phyloP scores from a whole-genome alignment of 257 asterid genomes.

The Marsdenia floribunda region DNA sequence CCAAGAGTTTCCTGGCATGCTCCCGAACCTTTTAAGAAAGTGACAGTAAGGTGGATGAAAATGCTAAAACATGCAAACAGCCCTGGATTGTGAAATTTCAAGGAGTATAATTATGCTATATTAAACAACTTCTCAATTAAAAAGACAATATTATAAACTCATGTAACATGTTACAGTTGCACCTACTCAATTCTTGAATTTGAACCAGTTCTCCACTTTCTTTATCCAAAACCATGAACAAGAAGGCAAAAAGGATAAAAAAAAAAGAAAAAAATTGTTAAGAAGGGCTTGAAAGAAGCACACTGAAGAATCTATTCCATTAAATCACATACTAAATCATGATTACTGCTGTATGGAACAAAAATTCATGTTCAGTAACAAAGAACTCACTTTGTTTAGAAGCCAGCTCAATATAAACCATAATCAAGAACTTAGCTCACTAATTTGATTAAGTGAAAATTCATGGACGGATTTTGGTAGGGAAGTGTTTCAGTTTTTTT shows the following conservation, averaged over 20 bases:
- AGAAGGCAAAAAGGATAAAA: background rate
- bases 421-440: background rate
- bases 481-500: background rate
- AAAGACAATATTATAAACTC: background rate
- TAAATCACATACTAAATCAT: background rate
- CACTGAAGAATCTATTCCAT: background rate
- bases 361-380: background rate
- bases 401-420: background rate
- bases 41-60: background rate
- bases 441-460: background rate
- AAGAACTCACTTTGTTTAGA: background rate
- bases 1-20: slow-evolving; percentile 96
- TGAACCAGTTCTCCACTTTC: background rate
- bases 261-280: background rate
- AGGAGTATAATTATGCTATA: background rate
- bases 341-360: background rate
- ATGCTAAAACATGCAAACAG: background rate
- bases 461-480: background rate
- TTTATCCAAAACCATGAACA: background rate
- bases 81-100: background rate
- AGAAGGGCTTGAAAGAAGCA: background rate
- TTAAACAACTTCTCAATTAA: background rate
- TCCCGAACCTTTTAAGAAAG: slow-evolving; percentile 63
- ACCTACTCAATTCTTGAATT: background rate
- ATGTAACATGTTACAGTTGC: background rate